Evolutionary conservation across 73 alveolate species (phyloP).

Genomic region (Tetrahymena borealis): DNA sequence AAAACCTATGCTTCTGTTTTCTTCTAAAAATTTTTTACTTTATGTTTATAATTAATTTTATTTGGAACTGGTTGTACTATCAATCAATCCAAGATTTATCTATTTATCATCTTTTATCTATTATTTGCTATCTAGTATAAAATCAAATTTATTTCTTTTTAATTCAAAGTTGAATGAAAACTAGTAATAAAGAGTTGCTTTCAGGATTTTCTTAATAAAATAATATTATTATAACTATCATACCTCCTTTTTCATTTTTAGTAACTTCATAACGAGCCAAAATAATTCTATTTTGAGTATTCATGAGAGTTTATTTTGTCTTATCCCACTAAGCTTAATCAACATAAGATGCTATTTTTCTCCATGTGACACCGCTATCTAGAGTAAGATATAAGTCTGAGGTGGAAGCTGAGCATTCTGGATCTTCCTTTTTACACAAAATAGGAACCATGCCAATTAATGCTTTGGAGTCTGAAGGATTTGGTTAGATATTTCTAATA

Average conservation of each 20-base stretch:
- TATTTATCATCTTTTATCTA: too few species aligned
- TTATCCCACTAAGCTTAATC: neutral
- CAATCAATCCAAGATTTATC: too few species aligned
- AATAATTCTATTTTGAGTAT: neutral
- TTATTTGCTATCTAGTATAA: too few species aligned
- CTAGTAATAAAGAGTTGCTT: too few species aligned
- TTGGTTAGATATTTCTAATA: neutral
- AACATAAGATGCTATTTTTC: neutral
- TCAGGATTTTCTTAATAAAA: too few species aligned
- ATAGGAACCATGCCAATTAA: neutral
- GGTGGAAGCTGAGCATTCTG: neutral
- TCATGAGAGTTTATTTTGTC: neutral
- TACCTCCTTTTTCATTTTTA: neutral
- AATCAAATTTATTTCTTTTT: too few species aligned
- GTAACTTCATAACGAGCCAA: neutral
- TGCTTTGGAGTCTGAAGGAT: neutral
- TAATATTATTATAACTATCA: neutral
- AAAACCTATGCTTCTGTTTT: too few species aligned
- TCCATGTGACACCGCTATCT: neutral
- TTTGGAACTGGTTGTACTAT: too few species aligned
- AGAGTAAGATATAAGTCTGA: neutral
- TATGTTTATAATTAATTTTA: too few species aligned
- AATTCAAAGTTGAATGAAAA: too few species aligned
- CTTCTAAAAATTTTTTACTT: too few species aligned
- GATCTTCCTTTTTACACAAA: neutral